A percentile compares a stretch with the other conserved stretches of the same genome.
These are phyloP conservation scores for Ogataea methanolica DNA, from an alignment of 805 yeast genomes.

Conservation along the genomic window DNA sequence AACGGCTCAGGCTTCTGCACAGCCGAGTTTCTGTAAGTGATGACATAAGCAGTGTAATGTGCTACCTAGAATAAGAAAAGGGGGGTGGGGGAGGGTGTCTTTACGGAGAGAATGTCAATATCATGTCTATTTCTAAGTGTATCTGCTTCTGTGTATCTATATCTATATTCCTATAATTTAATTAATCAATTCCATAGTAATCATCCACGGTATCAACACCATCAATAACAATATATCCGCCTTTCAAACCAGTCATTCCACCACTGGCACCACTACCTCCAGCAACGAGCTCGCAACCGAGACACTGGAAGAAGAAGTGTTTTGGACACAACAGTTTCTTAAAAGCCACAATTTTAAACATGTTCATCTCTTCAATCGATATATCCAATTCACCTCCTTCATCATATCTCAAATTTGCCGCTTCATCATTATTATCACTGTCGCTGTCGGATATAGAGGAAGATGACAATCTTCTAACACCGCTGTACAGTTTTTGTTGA, in stretches of 20 bases:
- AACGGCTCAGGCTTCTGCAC: too few relatives aligned
- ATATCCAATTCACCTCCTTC: slow-evolving; percentile 5
- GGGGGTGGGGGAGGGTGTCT: too few relatives aligned
- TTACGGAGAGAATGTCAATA: not conserved
- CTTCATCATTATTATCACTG: slow-evolving; percentile 3
- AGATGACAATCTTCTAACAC: not conserved
- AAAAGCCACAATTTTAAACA: slow-evolving; percentile 22
- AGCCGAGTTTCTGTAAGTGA: too few relatives aligned
- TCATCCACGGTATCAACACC: too few relatives aligned
- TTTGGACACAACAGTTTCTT: slow-evolving; percentile 20
- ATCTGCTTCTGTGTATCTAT: slow-evolving; percentile 3
- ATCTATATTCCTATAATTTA: slow-evolving; percentile 6
- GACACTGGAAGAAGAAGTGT: not conserved
- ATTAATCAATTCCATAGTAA: too few relatives aligned
- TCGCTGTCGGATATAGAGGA: not conserved
- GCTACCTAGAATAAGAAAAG: too few relatives aligned
- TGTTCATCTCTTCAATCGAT: slow-evolving; percentile 21
- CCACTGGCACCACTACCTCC: not conserved
- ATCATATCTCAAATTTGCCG: slow-evolving; percentile 2
- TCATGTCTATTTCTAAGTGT: not conserved
- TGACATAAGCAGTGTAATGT: too few relatives aligned
- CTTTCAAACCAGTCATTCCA: not conserved
- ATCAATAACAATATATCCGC: not conserved
- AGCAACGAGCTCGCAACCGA: not conserved
- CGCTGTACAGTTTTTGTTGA: not conserved